Conservation (phyloP, 75 land plant species). For the Larix kaempferi region DNA sequence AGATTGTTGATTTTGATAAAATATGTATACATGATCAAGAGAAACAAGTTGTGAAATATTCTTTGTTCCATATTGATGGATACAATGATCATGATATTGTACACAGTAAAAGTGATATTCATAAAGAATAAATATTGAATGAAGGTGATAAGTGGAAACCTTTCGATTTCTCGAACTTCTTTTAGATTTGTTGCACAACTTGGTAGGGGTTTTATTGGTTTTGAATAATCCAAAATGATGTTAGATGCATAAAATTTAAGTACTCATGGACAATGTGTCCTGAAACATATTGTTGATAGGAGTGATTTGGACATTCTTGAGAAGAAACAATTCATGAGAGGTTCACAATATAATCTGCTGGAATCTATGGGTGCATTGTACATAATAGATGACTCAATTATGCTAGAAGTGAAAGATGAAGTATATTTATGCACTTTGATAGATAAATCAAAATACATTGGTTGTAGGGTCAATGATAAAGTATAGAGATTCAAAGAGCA, state of each 20-base stretch:
- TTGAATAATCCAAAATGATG: slow-evolving; percentile 19
- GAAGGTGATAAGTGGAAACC: slow-evolving; percentile 28
- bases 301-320: not conserved
- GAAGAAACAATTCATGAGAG: not conserved
- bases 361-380: not conserved
- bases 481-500: not conserved
- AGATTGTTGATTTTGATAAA: slow-evolving; percentile 71
- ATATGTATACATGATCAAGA: slow-evolving; percentile 24
- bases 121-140: slow-evolving; percentile 14
- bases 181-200: slow-evolving; percentile 58
- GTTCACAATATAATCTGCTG: not conserved
- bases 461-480: not conserved
- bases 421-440: not conserved
- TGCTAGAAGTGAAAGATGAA: not conserved
- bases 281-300: slow-evolving; percentile 5
- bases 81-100: slow-evolving; percentile 7
- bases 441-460: not conserved
- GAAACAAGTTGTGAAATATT: slow-evolving; percentile 19
- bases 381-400: not conserved
- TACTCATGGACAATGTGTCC: slow-evolving; percentile 13
- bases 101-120: not conserved
- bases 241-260: slow-evolving; percentile 4
- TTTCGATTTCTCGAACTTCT: slow-evolving; percentile 51
- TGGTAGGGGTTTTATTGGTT: slow-evolving; percentile 54
- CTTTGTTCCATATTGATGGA: slow-evolving; percentile 3